Percentiles rank a stretch among this genome's conserved stretches.
Conservation (phyloP, 495 filamentous ascomycete genomes). For the Alectoria sarmentosa region DNA sequence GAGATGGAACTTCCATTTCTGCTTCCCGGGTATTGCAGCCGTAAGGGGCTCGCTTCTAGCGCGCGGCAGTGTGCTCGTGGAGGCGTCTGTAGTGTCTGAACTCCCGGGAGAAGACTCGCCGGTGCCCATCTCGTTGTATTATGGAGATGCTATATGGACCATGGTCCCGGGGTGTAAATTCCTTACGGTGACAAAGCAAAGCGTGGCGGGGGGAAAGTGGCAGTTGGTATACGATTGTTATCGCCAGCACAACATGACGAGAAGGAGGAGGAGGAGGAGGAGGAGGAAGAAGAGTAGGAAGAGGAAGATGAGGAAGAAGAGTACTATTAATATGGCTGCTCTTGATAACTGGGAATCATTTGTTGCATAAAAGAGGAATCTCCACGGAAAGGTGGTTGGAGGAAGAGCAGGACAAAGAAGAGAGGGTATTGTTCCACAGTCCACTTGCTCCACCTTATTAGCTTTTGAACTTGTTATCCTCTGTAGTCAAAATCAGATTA, state of each 20-base stretch:
- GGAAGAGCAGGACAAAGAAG: not conserved
- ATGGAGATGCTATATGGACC: not conserved
- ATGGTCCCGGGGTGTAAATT: not conserved
- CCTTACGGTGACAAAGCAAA: not conserved
- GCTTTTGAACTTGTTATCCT: no score
- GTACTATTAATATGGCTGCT: not conserved
- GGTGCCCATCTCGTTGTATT: not conserved
- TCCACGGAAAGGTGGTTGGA: no score
- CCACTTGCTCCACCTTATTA: no score
- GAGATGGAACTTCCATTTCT: constrained; percentile 32
- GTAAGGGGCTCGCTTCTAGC: not conserved
- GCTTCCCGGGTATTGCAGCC: not conserved
- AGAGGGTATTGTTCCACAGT: no score
- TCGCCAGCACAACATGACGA: not conserved
- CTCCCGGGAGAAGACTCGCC: not conserved
- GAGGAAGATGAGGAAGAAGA: not conserved
- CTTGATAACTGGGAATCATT: not conserved
- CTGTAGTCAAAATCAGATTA: no score
- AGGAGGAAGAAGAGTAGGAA: not conserved
- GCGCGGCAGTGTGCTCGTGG: constrained; percentile 5
- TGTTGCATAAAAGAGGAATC: not conserved
- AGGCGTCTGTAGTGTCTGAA: constrained; percentile 2
- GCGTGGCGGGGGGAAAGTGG: not conserved
- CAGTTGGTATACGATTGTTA: not conserved
- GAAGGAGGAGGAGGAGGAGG: no score